phyloP scores from a whole-genome alignment of 176 grass and related monocot genomes.

The Cymbopogon citratus region DNA sequence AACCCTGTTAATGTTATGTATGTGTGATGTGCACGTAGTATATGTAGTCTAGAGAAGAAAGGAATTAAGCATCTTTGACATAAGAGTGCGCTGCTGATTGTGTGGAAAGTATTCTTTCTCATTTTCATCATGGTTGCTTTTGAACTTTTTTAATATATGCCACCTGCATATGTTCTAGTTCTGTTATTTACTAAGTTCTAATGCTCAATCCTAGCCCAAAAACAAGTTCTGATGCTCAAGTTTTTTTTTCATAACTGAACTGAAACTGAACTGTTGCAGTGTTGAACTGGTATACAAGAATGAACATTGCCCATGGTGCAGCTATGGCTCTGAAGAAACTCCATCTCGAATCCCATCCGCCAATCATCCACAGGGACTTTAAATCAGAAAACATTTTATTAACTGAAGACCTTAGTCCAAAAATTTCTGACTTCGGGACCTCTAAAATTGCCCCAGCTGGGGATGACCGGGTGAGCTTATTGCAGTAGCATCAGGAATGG shows the following conservation, averaged over 20 bases:
- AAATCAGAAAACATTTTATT: conserved; percentile 12
- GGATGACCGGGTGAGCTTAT: background rate
- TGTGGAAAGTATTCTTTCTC: too few species aligned
- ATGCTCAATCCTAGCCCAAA: background rate
- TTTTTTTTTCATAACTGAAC: too few species aligned
- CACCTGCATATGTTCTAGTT: background rate
- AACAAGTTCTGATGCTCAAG: too few species aligned
- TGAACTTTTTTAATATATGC: background rate
- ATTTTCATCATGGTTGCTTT: background rate
- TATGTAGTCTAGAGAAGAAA: too few species aligned
- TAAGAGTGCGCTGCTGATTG: too few species aligned
- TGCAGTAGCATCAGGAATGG: background rate
- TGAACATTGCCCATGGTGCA: background rate
- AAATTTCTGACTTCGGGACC: conserved; percentile 11
- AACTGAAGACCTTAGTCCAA: background rate
- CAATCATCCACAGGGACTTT: conserved; percentile 12
- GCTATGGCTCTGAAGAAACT: background rate
- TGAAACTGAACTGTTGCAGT: background rate
- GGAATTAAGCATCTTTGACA: too few species aligned
- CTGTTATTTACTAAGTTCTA: background rate
- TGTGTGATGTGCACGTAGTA: too few species aligned
- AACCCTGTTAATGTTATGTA: too few species aligned
- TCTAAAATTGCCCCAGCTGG: conserved; percentile 13
- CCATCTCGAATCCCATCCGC: background rate
- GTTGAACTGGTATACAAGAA: conserved; percentile 8